These are phyloP conservation scores for Phytophthora megakarya DNA, from an alignment of 352 stramenopile genomes.

Conservation along the genomic window DNA sequence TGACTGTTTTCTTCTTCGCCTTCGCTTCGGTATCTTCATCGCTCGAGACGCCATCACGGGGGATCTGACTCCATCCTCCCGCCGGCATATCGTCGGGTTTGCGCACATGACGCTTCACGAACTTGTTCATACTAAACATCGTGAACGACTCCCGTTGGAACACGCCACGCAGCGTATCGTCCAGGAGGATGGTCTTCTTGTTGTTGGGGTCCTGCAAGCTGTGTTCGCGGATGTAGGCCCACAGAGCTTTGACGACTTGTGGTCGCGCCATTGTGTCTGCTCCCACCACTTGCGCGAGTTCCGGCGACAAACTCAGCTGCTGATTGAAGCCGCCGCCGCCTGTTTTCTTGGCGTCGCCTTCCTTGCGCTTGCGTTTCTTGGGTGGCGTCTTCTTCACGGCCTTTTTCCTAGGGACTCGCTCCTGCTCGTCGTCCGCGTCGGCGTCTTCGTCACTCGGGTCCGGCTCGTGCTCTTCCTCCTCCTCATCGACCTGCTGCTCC, in stretches of 20 bases:
- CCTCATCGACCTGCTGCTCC: conserved; percentile 72
- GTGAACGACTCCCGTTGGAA: conserved; percentile 87
- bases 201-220: conserved; percentile 95
- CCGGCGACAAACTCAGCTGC: conserved; percentile 73
- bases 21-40: conserved; percentile 76
- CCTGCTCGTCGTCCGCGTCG: conserved; percentile 49
- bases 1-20: conserved; percentile 63
- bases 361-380: conserved; percentile 63
- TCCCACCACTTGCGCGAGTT: conserved; percentile 84
- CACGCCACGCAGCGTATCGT: conserved; percentile 81
- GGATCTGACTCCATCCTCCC: conserved; percentile 76
- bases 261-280: conserved; percentile 87
- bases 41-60: conserved; percentile 77
- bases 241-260: conserved; percentile 95
- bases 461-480: conserved; percentile 53
- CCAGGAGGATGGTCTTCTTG: conserved; percentile 92
- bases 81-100: conserved; percentile 71
- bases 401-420: conserved; percentile 36
- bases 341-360: conserved; percentile 39
- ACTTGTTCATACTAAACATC: conserved; percentile 92
- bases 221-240: conserved; percentile 96
- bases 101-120: conserved; percentile 83
- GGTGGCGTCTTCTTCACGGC: conserved; percentile 56
- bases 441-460: conserved; percentile 54
- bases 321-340: conserved; percentile 75